phyloP scores from a whole-genome alignment of 2,329 filamentous ascomycete species.

The Pyrenochaeta sp. region DNA sequence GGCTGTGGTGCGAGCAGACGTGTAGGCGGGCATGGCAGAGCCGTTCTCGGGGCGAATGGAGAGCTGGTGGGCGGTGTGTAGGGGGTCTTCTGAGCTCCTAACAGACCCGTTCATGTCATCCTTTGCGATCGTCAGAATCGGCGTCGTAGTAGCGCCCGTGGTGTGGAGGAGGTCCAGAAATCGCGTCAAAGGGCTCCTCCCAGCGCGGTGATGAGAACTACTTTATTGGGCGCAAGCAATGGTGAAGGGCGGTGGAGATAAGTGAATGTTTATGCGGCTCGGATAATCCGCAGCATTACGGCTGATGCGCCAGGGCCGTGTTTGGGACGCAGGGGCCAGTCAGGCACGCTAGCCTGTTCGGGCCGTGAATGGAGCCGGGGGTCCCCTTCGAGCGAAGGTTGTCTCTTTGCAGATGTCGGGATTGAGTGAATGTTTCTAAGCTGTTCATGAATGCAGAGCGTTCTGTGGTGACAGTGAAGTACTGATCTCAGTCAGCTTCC shows the following conservation, averaged over 20 bases:
- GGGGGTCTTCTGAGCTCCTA: conserved; percentile 22
- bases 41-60: conserved; percentile 17
- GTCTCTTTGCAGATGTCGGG: too few relatives aligned
- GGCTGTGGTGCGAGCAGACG: conserved; percentile 38
- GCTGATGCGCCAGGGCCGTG: conserved; percentile 29
- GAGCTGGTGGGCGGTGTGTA: conserved; percentile 19
- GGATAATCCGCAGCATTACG: conserved; percentile 14
- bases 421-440: too few relatives aligned
- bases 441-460: too few relatives aligned
- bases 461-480: too few relatives aligned
- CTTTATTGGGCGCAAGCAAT: conserved; percentile 12
- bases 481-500: too few relatives aligned
- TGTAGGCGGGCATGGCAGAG: conserved; percentile 37
- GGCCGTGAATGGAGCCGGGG: conserved; percentile 10
- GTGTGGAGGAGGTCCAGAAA: too few relatives aligned
- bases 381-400: too few relatives aligned
- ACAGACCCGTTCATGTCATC: conserved; percentile 42
- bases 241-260: conserved; percentile 10
- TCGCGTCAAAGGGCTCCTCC: conserved; percentile 28
- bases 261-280: conserved; percentile 28
- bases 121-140: conserved; percentile 18
- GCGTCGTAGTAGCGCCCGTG: too few relatives aligned
- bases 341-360: conserved; percentile 21
- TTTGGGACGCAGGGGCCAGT: conserved; percentile 23
- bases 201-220: conserved; percentile 2